These are phyloP conservation scores for Globisporangium perplexum DNA, from an alignment of 352 stramenopile species.

Conservation along the genomic window DNA sequence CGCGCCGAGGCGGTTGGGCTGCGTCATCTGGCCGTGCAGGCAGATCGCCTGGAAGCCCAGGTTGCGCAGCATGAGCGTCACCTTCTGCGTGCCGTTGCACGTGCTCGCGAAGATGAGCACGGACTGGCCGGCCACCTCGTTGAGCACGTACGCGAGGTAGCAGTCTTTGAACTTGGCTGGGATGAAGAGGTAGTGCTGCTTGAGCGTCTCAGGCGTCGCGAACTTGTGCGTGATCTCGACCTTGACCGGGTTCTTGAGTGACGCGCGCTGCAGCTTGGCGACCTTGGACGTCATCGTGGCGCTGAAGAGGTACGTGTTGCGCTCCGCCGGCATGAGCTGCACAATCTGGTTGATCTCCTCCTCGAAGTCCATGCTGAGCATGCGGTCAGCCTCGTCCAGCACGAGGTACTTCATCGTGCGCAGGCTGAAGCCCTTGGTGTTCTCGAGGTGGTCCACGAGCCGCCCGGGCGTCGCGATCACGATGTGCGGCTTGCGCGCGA, in stretches of 20 bases:
- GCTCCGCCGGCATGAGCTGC: constrained; percentile 90
- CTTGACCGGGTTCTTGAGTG: constrained; percentile 94
- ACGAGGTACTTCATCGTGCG: constrained; percentile 89
- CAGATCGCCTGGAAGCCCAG: constrained; percentile 98
- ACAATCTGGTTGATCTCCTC: constrained; percentile 99
- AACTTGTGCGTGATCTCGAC: constrained; percentile 98
- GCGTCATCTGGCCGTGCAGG: constrained; percentile 98
- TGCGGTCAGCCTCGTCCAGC: constrained; percentile 94
- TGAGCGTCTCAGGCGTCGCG: constrained; percentile 95
- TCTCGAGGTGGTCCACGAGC: constrained; percentile 94
- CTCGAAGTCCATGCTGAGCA: constrained; percentile 98
- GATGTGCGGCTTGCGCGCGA: constrained; percentile 96
- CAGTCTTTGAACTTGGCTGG: constrained; percentile 99
- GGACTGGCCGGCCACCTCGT: constrained; percentile 96
- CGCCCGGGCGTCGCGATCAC: constrained; percentile 93
- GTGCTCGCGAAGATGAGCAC: constrained; percentile 98
- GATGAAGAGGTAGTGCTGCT: constrained; percentile 99
- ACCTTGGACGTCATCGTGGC: constrained; percentile 99
- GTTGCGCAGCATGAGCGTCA: constrained; percentile 97
- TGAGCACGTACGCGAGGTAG: constrained; percentile 98
- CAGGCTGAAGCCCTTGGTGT: constrained; percentile 95
- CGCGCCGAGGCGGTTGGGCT: constrained; percentile 96
- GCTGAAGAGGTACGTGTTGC: constrained; percentile 98
- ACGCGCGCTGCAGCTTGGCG: constrained; percentile 96
- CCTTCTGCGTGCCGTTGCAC: constrained; percentile 95